Base-by-base conservation (phyloP, 192 early-diverging fungal genomes). In the Allomyces arbusculus region DNA sequence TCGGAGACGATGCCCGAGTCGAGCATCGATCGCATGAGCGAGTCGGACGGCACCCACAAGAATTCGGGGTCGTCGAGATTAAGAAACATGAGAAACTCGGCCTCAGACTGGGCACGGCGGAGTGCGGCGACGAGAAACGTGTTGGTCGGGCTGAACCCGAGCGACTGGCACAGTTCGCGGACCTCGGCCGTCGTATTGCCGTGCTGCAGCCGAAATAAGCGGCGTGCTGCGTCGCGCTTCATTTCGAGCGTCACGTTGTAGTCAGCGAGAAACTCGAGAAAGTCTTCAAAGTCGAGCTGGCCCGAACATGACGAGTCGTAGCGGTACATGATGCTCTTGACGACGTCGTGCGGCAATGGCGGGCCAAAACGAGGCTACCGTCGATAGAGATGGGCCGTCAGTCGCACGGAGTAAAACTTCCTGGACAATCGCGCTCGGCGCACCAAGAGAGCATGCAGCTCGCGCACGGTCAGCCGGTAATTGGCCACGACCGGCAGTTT, bases 261-360 rank as follows among this genome's bases (percentile, higher is more conserved):
- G 62, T 76, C 76, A 4, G 63, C 67, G 25, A 78, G 33, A 62
- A 78, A 76, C 65, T 78, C 76, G 24, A 73, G 45, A 69, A 78
- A 78, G 66, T 78, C 76, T 23, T 73, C 74, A 67, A 75, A 73
- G 62, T 70, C 72, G 9, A 78, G 62, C 23, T 24, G 22, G 1
- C 76, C 76, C 11, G 74, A 71, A 58, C 71, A 72, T 1, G 58
- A 66, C 11, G 74, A 68, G 61, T 78, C 76, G 65, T 78, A 78
- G 40, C 72, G 63, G 55, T 74, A 73, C 23, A 78, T 70, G 66
- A 78, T 66, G 26, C 66, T 25, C 45, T 61, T 61, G 22, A 64
- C 69, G 62, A 77, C 67, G 22, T 64, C 33, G 5, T 66, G 25
- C 14, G 69, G 50, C 55, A 74, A 44, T 10, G 65, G 20, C 9